Evolutionary conservation across 805 yeast species (phyloP), one percentile per base, ranked within the genome.

Genomic region (Kuraishia capsulata): DNA sequence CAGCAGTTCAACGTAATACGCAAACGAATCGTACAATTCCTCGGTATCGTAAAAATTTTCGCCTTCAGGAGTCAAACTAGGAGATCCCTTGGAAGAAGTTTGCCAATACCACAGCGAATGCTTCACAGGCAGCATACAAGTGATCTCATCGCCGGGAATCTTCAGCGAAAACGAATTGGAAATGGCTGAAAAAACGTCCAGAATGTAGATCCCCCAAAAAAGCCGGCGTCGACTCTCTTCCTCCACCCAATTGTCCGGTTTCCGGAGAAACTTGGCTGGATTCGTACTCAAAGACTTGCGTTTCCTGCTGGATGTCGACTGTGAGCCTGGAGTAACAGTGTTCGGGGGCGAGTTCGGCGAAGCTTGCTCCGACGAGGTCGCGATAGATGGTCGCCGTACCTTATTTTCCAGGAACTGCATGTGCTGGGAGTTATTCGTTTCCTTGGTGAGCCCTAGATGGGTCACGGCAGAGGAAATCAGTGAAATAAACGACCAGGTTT

Each of bases 171-270:
- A 61, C 3, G 65, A 65, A 34, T 58, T 62, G 3, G 62, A 55
- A 3, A 64, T 53, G 3, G 67, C 61, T 37, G 59, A 50, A 5
- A 61, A 50, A 1, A 64, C 53, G 41, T 63, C 68, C 33, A 63
- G 37, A 18, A 51, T 41, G 47, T 59, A 49, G 45, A 64, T 32
- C 50, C 64, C 63, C 64, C 61, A 39, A 50, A 50, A 40, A 45
- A 55, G 16, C 52, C 66, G 39, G 53, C 50, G 42, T 56, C 65
- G 53, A 5, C 54, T 51, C 35, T 63, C 67, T 16, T 49, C 56
- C 37, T 62, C 66, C n/a, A 61, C 52, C 65, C 67, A 63, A 35
- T 57, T 53, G 16, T 52, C 52, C 1, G 56, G 53, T 24, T 45
- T 50, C 19, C 38, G 37, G 18, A 50, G 37, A 8, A 50, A 20